A percentile compares a stretch with the other conserved stretches of the same genome.
These are phyloP conservation scores for Aureobasidium sp. DNA, from an alignment of 2,329 filamentous ascomycete genomes.

Conservation along the genomic window DNA sequence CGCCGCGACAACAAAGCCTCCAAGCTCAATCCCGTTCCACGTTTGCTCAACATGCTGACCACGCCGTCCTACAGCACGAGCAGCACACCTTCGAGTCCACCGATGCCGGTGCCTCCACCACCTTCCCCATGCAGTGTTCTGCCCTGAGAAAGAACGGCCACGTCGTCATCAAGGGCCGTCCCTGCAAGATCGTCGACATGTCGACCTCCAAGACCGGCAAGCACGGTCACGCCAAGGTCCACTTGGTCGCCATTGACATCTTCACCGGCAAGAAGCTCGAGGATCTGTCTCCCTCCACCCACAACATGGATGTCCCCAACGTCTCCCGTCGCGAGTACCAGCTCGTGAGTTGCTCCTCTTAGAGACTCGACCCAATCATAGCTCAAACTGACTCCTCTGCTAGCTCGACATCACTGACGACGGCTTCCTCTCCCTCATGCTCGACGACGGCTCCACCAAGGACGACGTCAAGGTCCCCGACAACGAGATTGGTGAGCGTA, in stretches of 20 bases:
- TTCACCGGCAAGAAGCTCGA: slow-evolving; percentile 99
- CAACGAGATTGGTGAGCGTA: slow-evolving; percentile 79
- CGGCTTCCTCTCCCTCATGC: slow-evolving; percentile 90
- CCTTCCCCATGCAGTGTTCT: slow-evolving; percentile 98
- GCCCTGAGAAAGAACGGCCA: slow-evolving; percentile 98
- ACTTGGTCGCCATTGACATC: slow-evolving; percentile 95
- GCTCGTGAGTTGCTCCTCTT: slow-evolving; percentile 58
- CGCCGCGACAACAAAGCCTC: slow-evolving; percentile 1
- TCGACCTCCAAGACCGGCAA: slow-evolving; percentile 99
- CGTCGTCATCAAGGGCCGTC: slow-evolving; percentile 97
- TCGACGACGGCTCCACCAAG: slow-evolving; percentile 76
- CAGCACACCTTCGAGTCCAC: slow-evolving; percentile 73
- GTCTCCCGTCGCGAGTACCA: slow-evolving; percentile 86
- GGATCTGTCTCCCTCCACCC: slow-evolving; percentile 96
- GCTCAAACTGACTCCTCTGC: slow-evolving; percentile 17
- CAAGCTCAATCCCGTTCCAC: neutral
- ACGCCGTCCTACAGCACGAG: slow-evolving; percentile 39
- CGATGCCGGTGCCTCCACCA: slow-evolving; percentile 91
- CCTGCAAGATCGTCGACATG: slow-evolving; percentile 99
- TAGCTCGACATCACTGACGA: slow-evolving; percentile 92
- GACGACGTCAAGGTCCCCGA: slow-evolving; percentile 93
- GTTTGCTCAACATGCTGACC: slow-evolving; percentile 3
- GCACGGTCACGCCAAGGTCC: slow-evolving; percentile 99
- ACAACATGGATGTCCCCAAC: slow-evolving; percentile 96
- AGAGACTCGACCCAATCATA: neutral